phyloP scores from a whole-genome alignment of 305 asterid species.

The Lippia alba region DNA sequence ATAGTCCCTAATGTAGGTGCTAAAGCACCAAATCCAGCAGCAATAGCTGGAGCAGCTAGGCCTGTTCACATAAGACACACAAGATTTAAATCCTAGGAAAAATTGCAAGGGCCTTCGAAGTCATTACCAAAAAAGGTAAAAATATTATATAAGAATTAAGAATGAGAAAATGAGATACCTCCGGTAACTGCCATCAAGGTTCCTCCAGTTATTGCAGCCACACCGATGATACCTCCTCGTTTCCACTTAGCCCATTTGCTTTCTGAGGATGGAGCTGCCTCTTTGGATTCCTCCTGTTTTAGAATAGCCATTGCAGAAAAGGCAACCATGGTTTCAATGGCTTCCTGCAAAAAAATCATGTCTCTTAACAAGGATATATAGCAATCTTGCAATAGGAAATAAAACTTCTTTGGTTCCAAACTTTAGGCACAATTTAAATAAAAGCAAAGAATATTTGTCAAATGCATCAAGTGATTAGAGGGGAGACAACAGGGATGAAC shows the following conservation, averaged over 20 bases:
- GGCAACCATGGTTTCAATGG: conserved; percentile 85
- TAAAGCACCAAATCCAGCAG: conserved; percentile 92
- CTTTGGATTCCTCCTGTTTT: conserved; percentile 73
- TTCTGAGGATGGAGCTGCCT: conserved; percentile 51
- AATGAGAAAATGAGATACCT: conserved; percentile 52
- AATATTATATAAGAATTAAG: not conserved
- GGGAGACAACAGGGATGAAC: too few species aligned
- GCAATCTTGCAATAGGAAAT: conserved; percentile 4
- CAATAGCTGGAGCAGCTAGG: conserved; percentile 98
- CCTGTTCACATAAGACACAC: conserved; percentile 54
- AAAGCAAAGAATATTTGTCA: conserved; percentile 4
- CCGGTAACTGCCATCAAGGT: conserved; percentile 96
- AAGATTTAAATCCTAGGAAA: conserved; percentile 20
- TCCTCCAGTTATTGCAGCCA: conserved; percentile 97
- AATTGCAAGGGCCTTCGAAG: not conserved
- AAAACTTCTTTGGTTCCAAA: conserved; percentile 7
- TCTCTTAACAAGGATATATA: conserved; percentile 25
- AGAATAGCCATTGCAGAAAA: conserved; percentile 88
- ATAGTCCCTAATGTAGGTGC: conserved; percentile 93
- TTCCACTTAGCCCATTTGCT: conserved; percentile 88
- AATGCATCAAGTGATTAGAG: too few species aligned
- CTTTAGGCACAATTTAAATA: not conserved
- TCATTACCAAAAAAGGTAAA: conserved; percentile 19
- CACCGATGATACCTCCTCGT: conserved; percentile 94
- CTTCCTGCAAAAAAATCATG: conserved; percentile 64